A percentile compares a stretch with the other conserved stretches of the same genome.
These are phyloP conservation scores for Colletotrichum euphorbiae DNA, from an alignment of 2,329 filamentous ascomycete genomes.

Conservation along the genomic window DNA sequence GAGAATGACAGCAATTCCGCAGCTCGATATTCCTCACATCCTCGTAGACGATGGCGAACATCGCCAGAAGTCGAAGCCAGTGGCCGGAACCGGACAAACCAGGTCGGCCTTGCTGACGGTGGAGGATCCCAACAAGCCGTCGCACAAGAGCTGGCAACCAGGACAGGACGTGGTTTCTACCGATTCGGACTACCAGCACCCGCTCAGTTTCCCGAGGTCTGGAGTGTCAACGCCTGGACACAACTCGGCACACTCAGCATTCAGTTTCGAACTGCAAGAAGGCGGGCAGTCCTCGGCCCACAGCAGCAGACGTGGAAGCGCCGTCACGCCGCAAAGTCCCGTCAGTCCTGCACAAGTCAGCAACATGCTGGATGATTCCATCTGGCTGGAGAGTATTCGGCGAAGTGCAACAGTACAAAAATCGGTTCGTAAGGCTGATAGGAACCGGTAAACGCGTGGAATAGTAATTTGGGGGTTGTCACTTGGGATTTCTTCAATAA, in stretches of 20 bases:
- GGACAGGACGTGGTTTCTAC: slow-evolving; percentile 56
- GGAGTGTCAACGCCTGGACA: slow-evolving; percentile 54
- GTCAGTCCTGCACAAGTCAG: slow-evolving; percentile 83
- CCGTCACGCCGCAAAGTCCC: slow-evolving; percentile 72
- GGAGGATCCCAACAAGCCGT: slow-evolving; percentile 50
- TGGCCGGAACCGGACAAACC: slow-evolving; percentile 44
- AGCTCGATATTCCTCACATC: slow-evolving; percentile 89
- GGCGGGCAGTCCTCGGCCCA: slow-evolving; percentile 48
- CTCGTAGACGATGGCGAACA: slow-evolving; percentile 78
- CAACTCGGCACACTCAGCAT: slow-evolving; percentile 62
- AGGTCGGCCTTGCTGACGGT: slow-evolving; percentile 51
- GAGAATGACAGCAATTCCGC: slow-evolving; percentile 82
- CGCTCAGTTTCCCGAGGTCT: slow-evolving; percentile 65
- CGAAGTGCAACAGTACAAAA: slow-evolving; percentile 80
- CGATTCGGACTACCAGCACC: slow-evolving; percentile 57
- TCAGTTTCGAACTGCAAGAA: slow-evolving; percentile 70
- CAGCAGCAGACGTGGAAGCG: slow-evolving; percentile 73
- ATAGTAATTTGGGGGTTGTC: not conserved
- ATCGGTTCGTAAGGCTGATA: slow-evolving; percentile 47
- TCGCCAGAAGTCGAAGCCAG: slow-evolving; percentile 40
- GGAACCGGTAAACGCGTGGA: slow-evolving; percentile 19
- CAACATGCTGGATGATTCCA: slow-evolving; percentile 87
- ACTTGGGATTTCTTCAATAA: slow-evolving; percentile 3
- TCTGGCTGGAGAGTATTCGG: slow-evolving; percentile 93
- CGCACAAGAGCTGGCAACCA: slow-evolving; percentile 55